Conservation (phyloP, 2,329 filamentous ascomycete species). For the Curvularia spicifera region DNA sequence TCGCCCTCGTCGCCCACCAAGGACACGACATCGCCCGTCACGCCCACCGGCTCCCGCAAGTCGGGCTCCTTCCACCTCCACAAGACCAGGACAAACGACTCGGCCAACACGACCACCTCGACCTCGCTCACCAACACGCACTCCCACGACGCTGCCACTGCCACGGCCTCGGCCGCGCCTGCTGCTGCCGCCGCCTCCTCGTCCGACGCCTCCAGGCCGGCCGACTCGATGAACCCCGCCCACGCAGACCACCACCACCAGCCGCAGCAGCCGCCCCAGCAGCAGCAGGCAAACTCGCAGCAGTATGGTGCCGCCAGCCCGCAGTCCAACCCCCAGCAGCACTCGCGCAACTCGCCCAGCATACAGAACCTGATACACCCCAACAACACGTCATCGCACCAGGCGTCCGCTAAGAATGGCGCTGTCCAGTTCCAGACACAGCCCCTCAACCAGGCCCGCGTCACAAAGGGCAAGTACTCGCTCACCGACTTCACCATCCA, state of each 20-base stretch:
- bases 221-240: constrained; percentile 52
- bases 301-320: constrained; percentile 37
- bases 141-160: constrained; percentile 14
- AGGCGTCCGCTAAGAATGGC: constrained; percentile 42
- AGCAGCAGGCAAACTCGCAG: constrained; percentile 10
- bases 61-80: constrained; percentile 40
- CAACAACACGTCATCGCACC: constrained; percentile 41
- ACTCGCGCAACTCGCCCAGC: constrained; percentile 73
- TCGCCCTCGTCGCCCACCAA: constrained; percentile 71
- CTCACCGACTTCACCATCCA: constrained; percentile 87
- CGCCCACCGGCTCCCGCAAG: constrained; percentile 44
- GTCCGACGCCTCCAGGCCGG: constrained; percentile 39
- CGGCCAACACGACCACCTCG: constrained; percentile 20
- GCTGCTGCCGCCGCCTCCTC: constrained; percentile 26
- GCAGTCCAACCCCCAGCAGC: constrained; percentile 36
- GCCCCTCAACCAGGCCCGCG: constrained; percentile 57
- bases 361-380: constrained; percentile 86
- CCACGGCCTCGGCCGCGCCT: constrained; percentile 21
- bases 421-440: constrained; percentile 47
- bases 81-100: constrained; percentile 42
- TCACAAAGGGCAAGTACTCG: constrained; percentile 97
- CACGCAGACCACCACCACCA: constrained; percentile 29
- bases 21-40: constrained; percentile 55
- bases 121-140: constrained; percentile 17
- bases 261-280: constrained; percentile 25